Percentiles rank a stretch among this genome's conserved stretches.
These are phyloP conservation scores for Mimosa bimucronata DNA, from an alignment of 306 rosid genomes.

Conservation along the genomic window DNA sequence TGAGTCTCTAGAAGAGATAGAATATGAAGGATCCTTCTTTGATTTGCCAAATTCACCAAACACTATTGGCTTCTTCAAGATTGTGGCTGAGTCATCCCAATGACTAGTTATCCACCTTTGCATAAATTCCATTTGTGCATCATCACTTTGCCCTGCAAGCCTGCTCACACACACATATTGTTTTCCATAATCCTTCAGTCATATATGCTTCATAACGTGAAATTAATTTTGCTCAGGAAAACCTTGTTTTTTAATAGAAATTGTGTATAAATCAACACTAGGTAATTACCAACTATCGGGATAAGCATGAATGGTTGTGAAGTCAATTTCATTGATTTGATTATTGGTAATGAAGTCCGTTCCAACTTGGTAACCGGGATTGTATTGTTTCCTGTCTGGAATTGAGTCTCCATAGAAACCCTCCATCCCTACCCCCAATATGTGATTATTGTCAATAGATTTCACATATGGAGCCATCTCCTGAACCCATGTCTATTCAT, in stretches of 20 bases:
- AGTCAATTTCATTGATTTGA: conserved; percentile 54
- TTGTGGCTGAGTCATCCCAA: conserved; percentile 49
- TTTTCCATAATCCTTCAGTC: background rate
- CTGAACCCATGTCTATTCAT: conserved; percentile 59
- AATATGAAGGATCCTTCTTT: background rate
- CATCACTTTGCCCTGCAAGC: conserved; percentile 48
- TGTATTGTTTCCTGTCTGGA: conserved; percentile 48
- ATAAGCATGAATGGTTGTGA: conserved; percentile 64
- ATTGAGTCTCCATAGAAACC: conserved; percentile 69
- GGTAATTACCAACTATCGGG: conserved; percentile 47
- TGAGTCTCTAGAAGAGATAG: background rate
- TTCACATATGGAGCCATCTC: conserved; percentile 50
- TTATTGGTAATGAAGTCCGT: conserved; percentile 10
- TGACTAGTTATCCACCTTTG: conserved; percentile 46
- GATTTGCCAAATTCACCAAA: conserved; percentile 6
- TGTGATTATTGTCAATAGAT: conserved; percentile 56
- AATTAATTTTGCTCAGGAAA: no score
- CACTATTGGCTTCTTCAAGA: conserved; percentile 56
- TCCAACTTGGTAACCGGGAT: conserved; percentile 44
- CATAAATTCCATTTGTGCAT: conserved; percentile 47
- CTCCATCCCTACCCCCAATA: conserved; percentile 69
- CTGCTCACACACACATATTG: conserved; percentile 22
- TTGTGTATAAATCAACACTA: no score
- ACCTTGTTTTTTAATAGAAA: no score
- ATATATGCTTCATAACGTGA: background rate